These are phyloP conservation scores for Phytopythium helicoides DNA, from an alignment of 352 stramenopile genomes.

Conservation along the genomic window DNA sequence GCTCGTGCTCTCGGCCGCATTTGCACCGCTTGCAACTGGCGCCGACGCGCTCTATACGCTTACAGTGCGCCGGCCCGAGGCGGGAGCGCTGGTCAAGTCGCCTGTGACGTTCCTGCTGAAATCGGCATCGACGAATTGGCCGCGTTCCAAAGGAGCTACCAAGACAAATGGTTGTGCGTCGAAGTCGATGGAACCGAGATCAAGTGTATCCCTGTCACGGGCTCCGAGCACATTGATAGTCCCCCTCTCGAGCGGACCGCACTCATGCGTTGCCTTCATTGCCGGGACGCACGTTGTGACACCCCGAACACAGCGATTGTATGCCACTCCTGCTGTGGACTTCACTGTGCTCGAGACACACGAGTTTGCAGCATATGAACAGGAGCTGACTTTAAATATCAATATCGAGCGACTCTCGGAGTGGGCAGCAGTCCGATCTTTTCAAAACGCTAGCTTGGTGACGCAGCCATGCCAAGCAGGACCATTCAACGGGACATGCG, in stretches of 20 bases:
- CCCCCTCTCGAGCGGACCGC: conserved; percentile 14
- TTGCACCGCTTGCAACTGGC: too few relatives aligned
- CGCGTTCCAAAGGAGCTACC: conserved; percentile 11
- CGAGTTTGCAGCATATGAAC: conserved; percentile 10
- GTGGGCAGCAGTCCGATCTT: conserved; percentile 9
- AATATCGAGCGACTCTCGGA: conserved; percentile 10
- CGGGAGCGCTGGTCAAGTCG: conserved; percentile 18
- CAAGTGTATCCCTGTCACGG: conserved; percentile 19
- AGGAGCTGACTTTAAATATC: not conserved
- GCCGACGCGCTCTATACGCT: conserved; percentile 11
- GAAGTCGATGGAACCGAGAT: conserved; percentile 14
- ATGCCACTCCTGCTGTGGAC: conserved; percentile 3
- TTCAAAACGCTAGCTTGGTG: too few relatives aligned
- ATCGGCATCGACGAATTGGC: conserved; percentile 8
- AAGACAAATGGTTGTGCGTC: conserved; percentile 19
- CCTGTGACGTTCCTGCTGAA: conserved; percentile 19
- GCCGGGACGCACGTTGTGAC: conserved; percentile 7
- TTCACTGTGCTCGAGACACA: conserved; percentile 17
- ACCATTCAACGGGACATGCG: not conserved
- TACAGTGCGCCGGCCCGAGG: conserved; percentile 12
- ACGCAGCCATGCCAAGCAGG: too few relatives aligned
- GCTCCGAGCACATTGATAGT: conserved; percentile 11
- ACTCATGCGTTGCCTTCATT: conserved; percentile 19
- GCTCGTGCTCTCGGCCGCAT: too few relatives aligned
- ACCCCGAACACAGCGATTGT: conserved; percentile 7